phyloP scores from a whole-genome alignment of 1,139 yeast species.

The Suhomyces bribrorum region DNA sequence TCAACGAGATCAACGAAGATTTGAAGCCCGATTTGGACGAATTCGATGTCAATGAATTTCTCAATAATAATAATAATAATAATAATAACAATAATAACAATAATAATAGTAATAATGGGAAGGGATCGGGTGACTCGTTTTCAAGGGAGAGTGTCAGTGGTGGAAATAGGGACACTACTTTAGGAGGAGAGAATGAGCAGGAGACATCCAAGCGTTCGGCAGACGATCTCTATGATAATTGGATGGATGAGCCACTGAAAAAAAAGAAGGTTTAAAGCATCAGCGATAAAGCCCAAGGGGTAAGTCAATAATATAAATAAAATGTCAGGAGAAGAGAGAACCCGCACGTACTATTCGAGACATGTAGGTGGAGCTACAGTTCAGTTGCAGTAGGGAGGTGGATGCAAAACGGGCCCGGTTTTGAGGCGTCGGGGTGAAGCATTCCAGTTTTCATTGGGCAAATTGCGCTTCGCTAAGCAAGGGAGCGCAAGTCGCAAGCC shows the following conservation, averaged over 20 bases:
- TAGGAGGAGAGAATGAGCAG: not conserved
- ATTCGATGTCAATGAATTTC: slow-evolving; percentile 43
- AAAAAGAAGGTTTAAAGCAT: slow-evolving; percentile 4
- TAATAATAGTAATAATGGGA: too few relatives aligned
- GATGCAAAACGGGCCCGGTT: too few relatives aligned
- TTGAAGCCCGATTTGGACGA: slow-evolving; percentile 28
- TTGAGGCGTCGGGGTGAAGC: too few relatives aligned
- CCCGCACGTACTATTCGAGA: too few relatives aligned
- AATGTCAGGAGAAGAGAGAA: too few relatives aligned
- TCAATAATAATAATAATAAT: slow-evolving; percentile 18
- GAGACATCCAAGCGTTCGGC: slow-evolving; percentile 2
- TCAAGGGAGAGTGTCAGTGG: not conserved
- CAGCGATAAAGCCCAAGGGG: too few relatives aligned
- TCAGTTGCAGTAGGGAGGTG: too few relatives aligned
- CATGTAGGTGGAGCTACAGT: too few relatives aligned
- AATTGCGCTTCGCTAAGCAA: too few relatives aligned
- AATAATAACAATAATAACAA: not conserved
- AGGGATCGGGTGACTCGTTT: not conserved
- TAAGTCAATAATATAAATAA: too few relatives aligned
- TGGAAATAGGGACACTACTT: not conserved
- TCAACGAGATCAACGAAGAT: slow-evolving; percentile 17
- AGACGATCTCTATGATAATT: slow-evolving; percentile 2
- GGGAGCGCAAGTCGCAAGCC: too few relatives aligned
- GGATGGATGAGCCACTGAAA: slow-evolving; percentile 6
- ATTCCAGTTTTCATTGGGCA: too few relatives aligned